Conservation (phyloP, 352 stramenopile genomes). For the Pythium oligandrum region DNA sequence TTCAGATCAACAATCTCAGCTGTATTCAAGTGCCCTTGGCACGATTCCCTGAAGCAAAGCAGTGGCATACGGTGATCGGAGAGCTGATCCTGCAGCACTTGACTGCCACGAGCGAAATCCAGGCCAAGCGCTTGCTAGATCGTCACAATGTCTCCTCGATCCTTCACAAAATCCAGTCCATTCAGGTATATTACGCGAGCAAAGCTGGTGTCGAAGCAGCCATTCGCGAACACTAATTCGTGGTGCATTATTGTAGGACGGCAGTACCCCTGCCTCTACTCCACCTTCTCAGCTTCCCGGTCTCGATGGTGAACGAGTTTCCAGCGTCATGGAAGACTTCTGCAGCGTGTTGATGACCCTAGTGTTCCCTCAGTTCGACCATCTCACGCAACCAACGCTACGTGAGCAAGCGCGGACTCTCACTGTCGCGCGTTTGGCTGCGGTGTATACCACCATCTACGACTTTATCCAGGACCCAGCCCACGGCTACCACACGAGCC, state of each 20-base stretch:
- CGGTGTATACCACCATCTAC: conserved; percentile 47
- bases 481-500: conserved; percentile 31
- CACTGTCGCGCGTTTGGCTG: conserved; percentile 32
- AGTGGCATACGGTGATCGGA: conserved; percentile 31
- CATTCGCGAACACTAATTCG: too few relatives aligned
- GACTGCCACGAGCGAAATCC: conserved; percentile 35
- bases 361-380: conserved; percentile 47
- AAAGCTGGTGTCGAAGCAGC: too few relatives aligned
- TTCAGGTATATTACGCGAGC: conserved; percentile 17
- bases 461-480: conserved; percentile 49
- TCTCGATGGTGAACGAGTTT: conserved; percentile 43
- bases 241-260: too few relatives aligned
- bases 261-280: background rate
- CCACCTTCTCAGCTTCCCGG: conserved; percentile 10
- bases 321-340: conserved; percentile 50
- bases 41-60: conserved; percentile 36
- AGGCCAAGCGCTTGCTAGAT: conserved; percentile 41
- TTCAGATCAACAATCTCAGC: conserved; percentile 72
- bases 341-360: conserved; percentile 40
- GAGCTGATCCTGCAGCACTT: conserved; percentile 33
- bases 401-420: conserved; percentile 35
- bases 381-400: conserved; percentile 40
- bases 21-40: conserved; percentile 42
- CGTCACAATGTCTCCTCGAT: conserved; percentile 33
- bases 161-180: conserved; percentile 32